Evolutionary conservation across 2,329 filamentous ascomycete genomes (phyloP), one percentile per base, ranked within the genome.

Genomic region (Fusarium globosum): DNA sequence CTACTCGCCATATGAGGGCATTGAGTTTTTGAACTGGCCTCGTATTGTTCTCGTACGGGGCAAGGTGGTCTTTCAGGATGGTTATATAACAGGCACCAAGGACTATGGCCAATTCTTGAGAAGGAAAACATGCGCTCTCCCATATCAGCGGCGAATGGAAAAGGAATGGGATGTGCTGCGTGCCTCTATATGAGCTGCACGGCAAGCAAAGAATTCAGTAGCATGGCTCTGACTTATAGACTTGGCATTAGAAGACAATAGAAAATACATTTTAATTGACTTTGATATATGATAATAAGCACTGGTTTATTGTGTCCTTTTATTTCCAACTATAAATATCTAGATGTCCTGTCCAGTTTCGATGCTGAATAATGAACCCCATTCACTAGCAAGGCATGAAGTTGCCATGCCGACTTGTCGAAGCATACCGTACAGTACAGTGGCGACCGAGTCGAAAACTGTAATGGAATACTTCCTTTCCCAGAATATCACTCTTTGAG

Each of bases 81-180:
- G 48, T 15, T 10, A 6, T 7, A 18, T 51, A 7, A 23, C 3
- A 18, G 48, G 48, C 11, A 18, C 21, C 5, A 51, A 51, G 3
- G 21, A 21, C 4, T 35, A 33, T 51, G 48, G 48, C 4, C 30
- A 51, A 7, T 51, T 51, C 21, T 51, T 51, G 21, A 35, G 35
- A 18, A 7, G 48, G 48, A 35, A 18, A 7, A 13, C 30, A 51
- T 51, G 30, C 11, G 5, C 5, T 10, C 48, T 51, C 2, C n/a
- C 48, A 5, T 51, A 51, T 4, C 30, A 35, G 23, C 30, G 48
- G 21, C 21, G 30, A 18, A 51, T 51, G 30, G 15, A 23, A 11
- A 51, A 51, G 48, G 48, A 51, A 51, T 51, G 48, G 48, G 30
- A 51, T 51, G 48, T 51, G 21, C 3, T 51, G 12, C 48, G 21